phyloP scores from a whole-genome alignment of 371 early-diverging fungal genomes.

The Cokeromyces recurvatus region DNA sequence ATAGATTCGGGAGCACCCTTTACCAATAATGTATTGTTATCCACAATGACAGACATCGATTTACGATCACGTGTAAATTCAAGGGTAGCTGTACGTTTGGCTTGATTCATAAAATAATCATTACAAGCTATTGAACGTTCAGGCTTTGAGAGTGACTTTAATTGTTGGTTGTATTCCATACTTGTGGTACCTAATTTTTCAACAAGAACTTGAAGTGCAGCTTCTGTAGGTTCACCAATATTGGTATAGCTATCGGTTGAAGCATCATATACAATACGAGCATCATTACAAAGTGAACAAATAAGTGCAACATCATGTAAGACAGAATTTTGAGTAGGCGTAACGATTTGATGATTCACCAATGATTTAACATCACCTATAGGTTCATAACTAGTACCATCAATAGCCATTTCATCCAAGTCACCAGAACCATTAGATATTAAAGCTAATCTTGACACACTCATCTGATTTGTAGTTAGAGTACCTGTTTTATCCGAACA shows the following conservation, averaged over 20 bases:
- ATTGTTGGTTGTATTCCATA: conserved; percentile 53
- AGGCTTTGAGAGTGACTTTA: conserved; percentile 40
- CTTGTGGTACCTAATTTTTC: conserved; percentile 88
- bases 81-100: conserved; percentile 64
- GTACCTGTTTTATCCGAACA: conserved; percentile 99
- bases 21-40: conserved; percentile 53
- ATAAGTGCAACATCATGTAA: conserved; percentile 71
- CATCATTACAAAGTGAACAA: conserved; percentile 91
- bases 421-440: conserved; percentile 25
- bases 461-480: conserved; percentile 98
- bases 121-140: conserved; percentile 62
- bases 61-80: conserved; percentile 97
- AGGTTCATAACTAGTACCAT: conserved; percentile 86
- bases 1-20: conserved; percentile 97
- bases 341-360: not conserved
- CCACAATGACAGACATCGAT: conserved; percentile 86
- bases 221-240: conserved; percentile 98
- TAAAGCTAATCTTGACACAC: conserved; percentile 60
- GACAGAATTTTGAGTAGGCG: not conserved
- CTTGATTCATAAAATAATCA: conserved; percentile 52
- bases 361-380: conserved; percentile 54
- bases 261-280: conserved; percentile 77
- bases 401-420: conserved; percentile 65
- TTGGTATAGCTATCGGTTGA: conserved; percentile 52
- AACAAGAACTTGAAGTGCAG: conserved; percentile 90